Evolutionary conservation across 306 rosid species (phyloP), one percentile per base, ranked within the genome.

Genomic region (Quercus engelmannii): DNA sequence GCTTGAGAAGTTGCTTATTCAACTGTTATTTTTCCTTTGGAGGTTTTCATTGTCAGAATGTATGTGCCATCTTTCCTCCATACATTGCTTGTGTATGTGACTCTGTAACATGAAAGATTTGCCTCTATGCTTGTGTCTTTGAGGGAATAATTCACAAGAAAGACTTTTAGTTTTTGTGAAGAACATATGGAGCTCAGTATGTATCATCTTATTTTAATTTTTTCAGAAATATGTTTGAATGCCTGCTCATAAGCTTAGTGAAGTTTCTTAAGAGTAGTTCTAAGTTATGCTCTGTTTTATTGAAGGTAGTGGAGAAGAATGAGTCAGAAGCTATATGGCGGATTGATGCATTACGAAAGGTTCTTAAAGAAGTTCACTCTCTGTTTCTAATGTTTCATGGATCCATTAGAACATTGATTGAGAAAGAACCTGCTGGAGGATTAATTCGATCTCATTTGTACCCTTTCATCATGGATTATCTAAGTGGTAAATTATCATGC

Each of bases 321-420:
- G 98, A 93, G 80, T 80, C 81, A 5, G 91, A 91, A 85, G 91
- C 98, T 76, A 79, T 85, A 80, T 96, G 97, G 97, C 85, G 96
- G 80, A 89, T 76, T 61, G 93, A 91, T 76, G 96, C 98, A 15
- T 82, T 93, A 38, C 88, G 89, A 78, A 96, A 87, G 78, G 90
- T 96, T 83, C 98, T 93, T 46, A 87, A 90, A 83, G 98, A 96
- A 86, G 84, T 91, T 59, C 98, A 93, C 83, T 93, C 88, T 19
- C 97, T 96, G 72, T 96, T 93, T 77, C 81, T 84, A 3, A 90
- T 91, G 98, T 96, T 96, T 88, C 92, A 93, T 75, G 99, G 99
- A 83, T 70, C 92, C 76, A 62, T 93, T 77, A 93, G 99, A 83
- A 83, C 86, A 58, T 79, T 91, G 86, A 92, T 96, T 3, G 99